Evolutionary conservation across 495 filamentous ascomycete species (phyloP), one percentile per base, ranked within the genome.

Genomic region (Lasiosphaeria ovina): DNA sequence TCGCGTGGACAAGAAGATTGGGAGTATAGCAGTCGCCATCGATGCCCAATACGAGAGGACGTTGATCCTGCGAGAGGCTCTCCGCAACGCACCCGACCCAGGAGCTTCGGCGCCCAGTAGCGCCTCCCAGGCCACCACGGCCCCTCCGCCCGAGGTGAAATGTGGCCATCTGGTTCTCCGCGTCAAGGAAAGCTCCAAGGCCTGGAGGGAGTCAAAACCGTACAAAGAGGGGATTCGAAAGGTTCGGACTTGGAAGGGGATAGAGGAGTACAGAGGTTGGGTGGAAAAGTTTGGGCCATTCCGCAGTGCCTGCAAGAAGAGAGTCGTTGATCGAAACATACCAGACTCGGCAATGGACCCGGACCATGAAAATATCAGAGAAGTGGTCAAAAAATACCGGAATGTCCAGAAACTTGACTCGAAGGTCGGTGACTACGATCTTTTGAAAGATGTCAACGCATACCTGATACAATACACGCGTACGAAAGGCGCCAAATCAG

Each of bases 391-490:
- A 4, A 47, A 47, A n/a, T 4, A 47, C 44, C 44, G 44, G 44
- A 4, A n/a, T n/a, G 44, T 47, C 11, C 5, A n/a, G 12, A n/a
- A 9, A 47, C 5, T 47, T n/a, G 44, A 47, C 11, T 14, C 44
- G 7, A 4, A 7, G 1, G 16, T 14, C 1, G n/a, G 16, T 1
- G 56, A 62, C 3, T 66, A 66, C 45, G 48, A 57, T 34, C 57
- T 60, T 10, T 60, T 60, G 11, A 16, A 53, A 10, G 63, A 66
- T 59, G 60, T 66, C 31, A 66, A 66, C 47, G 63, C 55, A n/a
- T 66, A 66, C 9, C 61, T 63, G n/a, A 67, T 66, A 2, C 61
- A 67, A 31, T 67, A 64, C 36, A 59, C 51, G 6, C 33, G 34
- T 0, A 31, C 58, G 4, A 35, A n/a, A 5, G 51, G 53, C 4